Percentiles rank a stretch among this genome's conserved stretches.
phyloP scores from a whole-genome alignment of 345 rosid genomes.

The Acer saccharum region DNA sequence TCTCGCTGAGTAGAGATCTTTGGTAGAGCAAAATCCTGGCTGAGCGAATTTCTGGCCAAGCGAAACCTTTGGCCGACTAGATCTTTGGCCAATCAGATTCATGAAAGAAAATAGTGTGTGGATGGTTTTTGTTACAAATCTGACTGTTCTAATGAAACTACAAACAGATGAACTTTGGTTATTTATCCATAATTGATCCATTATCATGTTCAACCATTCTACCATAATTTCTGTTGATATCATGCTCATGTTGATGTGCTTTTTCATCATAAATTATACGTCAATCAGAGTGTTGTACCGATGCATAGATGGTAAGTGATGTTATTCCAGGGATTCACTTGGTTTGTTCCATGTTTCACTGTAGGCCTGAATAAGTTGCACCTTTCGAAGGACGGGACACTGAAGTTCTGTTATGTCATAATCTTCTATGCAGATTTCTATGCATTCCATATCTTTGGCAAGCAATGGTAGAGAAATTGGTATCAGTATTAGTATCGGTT shows the following conservation, averaged over 20 bases:
- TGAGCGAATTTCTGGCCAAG: too few relatives aligned
- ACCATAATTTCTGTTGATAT: slow-evolving; percentile 29
- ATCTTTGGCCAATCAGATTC: too few relatives aligned
- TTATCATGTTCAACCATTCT: slow-evolving; percentile 33
- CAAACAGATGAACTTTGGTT: slow-evolving; percentile 17
- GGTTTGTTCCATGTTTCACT: slow-evolving; percentile 31
- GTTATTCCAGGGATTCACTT: slow-evolving; percentile 38
- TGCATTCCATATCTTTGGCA: slow-evolving; percentile 25
- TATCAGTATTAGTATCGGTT: not conserved
- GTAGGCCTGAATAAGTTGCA: slow-evolving; percentile 24
- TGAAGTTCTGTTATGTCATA: slow-evolving; percentile 23
- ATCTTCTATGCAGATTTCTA: slow-evolving; percentile 33
- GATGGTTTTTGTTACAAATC: slow-evolving; percentile 27
- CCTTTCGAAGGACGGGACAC: not conserved
- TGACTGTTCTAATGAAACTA: slow-evolving; percentile 17
- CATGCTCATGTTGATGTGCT: slow-evolving; percentile 26
- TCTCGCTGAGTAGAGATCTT: too few relatives aligned
- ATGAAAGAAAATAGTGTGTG: slow-evolving; percentile 24
- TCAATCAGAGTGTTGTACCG: slow-evolving; percentile 25
- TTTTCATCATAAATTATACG: slow-evolving; percentile 18
- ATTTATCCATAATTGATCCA: slow-evolving; percentile 22
- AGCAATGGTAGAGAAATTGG: slow-evolving; percentile 13
- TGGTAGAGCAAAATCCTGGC: too few relatives aligned
- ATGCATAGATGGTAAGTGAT: slow-evolving; percentile 32
- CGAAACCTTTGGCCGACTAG: too few relatives aligned